These are phyloP conservation scores for Lasiosphaeria hispida DNA, from an alignment of 495 filamentous ascomycete species.

Conservation along the genomic window DNA sequence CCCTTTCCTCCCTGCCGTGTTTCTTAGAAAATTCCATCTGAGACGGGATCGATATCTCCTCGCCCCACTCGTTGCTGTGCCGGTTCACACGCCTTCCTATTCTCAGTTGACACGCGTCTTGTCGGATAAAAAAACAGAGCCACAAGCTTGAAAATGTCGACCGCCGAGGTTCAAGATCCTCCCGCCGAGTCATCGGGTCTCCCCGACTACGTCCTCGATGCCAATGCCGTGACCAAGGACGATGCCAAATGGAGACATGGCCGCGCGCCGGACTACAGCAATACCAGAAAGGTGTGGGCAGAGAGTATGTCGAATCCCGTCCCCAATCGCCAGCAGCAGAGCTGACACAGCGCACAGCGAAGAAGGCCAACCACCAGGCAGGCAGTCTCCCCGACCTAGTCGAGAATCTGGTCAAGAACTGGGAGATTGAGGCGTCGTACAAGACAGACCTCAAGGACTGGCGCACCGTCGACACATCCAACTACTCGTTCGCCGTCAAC, in stretches of 20 bases:
- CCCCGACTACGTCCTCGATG: constrained; percentile 60
- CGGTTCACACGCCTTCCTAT: too few species aligned
- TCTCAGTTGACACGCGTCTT: too few species aligned
- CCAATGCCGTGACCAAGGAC: constrained; percentile 59
- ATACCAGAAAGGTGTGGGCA: constrained; percentile 51
- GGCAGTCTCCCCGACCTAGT: constrained; percentile 56
- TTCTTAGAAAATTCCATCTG: too few species aligned
- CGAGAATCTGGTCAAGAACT: constrained; percentile 70
- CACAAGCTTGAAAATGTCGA: not conserved
- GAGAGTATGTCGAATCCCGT: constrained; percentile 43
- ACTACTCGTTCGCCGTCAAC: constrained; percentile 62
- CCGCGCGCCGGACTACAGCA: constrained; percentile 57
- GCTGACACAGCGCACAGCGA: constrained; percentile 43
- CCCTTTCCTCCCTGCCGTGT: too few species aligned
- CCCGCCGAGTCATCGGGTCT: constrained; percentile 10
- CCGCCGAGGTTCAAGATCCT: not conserved
- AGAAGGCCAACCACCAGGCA: constrained; percentile 51
- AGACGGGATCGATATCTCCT: too few species aligned
- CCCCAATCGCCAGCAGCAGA: not conserved
- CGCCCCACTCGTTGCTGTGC: too few species aligned
- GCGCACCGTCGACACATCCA: constrained; percentile 56
- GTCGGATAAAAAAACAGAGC: too few species aligned
- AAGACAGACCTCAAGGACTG: constrained; percentile 59
- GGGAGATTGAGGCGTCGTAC: constrained; percentile 69
- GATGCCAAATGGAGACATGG: constrained; percentile 58